Base-by-base conservation (phyloP, 371 early-diverging fungal species). In the Mortierella sp. region DNA sequence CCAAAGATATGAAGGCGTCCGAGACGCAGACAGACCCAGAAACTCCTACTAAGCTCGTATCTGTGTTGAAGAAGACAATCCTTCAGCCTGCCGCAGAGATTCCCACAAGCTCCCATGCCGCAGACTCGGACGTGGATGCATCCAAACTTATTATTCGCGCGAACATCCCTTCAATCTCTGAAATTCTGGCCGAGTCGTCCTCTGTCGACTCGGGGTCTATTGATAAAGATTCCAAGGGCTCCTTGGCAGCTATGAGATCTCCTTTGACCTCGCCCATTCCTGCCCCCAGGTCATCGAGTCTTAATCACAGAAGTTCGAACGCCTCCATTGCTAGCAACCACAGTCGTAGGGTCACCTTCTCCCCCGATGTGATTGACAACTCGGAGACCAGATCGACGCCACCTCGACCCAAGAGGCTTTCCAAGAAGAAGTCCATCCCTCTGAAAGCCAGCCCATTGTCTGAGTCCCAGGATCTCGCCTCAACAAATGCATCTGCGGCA, bases 361-460 rank as follows among this genome's bases (percentile, higher is more conserved):
- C 84, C 1, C 84, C 84, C 14, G 84, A 84, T 57, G 81, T 81
- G 8, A 47, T 80, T 11, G 84, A 84, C 42, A 81, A 78, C 44
- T 78, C 84, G 2, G 84, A 84, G 72, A 80, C 78, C 55, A 57
- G 72, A 34, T 14, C 84, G 1, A 68, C 78, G 21, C 48, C 72
- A 26, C 73, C 55, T 42, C 80, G 77, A 16, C 26, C 45, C 65
- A 63, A 57, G 54, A 80, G 76, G 31, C 75, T 55, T 7, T 16
- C 60, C 13, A 75, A 24, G 34, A 78, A 55, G 63, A 75, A 75
- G 42, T 63, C 68, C 34, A 19, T 48, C 14, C 42, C 81, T 13
- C 48, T 72, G 4, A 50, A n/a, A 21, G 24, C 57, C 34, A 72
- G 54, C 24, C 52, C 72, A n/a, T 28, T 68, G 38, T 34, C 73